A percentile compares a stretch with the other conserved stretches of the same genome.
phyloP scores from a whole-genome alignment of 305 asterid genomes.

The Solanum aculeatissimum region DNA sequence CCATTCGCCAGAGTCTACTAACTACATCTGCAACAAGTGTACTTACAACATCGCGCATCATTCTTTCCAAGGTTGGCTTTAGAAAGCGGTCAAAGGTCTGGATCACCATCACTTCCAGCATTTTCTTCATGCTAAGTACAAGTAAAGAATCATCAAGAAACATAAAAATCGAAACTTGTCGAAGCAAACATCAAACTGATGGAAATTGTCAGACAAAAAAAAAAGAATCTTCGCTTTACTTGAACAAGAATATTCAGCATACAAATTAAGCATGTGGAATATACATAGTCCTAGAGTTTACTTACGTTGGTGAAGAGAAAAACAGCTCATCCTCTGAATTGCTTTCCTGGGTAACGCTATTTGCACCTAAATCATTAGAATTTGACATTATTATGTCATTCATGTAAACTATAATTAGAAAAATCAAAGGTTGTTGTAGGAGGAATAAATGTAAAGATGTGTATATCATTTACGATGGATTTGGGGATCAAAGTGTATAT shows the following conservation, averaged over 20 bases:
- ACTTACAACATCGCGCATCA: conserved; percentile 32
- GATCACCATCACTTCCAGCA: conserved; percentile 12
- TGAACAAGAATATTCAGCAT: background rate
- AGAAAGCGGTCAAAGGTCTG: conserved; percentile 3
- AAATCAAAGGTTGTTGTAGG: background rate
- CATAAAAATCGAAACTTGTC: background rate
- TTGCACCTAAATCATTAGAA: background rate
- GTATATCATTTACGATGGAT: background rate
- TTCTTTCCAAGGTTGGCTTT: conserved; percentile 7
- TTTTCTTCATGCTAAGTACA: background rate
- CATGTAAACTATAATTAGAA: background rate
- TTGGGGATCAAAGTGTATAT: background rate
- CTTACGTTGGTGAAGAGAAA: conserved; percentile 22
- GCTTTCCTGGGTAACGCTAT: background rate
- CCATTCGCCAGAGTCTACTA: background rate
- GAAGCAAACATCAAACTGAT: background rate
- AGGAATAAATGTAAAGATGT: background rate
- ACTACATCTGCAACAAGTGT: background rate
- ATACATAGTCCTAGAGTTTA: background rate
- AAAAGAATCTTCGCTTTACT: background rate
- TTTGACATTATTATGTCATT: background rate
- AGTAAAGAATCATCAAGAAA: background rate
- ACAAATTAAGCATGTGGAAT: background rate
- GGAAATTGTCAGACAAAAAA: background rate
- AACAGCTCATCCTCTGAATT: conserved; percentile 13